phyloP scores from a whole-genome alignment of 1,139 yeast genomes.

The Blastobotrys illinoisensis region DNA sequence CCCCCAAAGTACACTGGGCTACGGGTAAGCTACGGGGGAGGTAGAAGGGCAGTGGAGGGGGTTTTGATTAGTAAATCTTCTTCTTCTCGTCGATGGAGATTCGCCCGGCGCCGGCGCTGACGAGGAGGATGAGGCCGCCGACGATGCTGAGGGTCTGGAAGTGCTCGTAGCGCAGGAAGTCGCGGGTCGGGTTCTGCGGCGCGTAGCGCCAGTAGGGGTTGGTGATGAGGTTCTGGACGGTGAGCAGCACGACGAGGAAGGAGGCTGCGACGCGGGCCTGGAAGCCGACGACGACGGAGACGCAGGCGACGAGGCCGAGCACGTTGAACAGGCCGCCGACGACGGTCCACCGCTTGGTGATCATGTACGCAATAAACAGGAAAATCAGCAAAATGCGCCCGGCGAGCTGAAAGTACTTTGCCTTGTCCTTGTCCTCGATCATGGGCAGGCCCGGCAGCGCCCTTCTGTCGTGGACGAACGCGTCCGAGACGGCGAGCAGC shows the following conservation, averaged over 20 bases:
- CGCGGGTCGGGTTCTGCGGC: conserved; percentile 71
- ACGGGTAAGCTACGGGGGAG: background rate
- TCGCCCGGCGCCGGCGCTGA: conserved; percentile 95
- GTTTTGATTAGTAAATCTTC: conserved; percentile 60
- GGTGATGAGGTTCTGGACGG: conserved; percentile 69
- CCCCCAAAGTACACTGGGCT: background rate
- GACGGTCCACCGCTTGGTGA: conserved; percentile 70
- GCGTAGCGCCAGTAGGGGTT: conserved; percentile 88
- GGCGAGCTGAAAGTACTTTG: conserved; percentile 79
- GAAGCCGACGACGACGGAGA: conserved; percentile 84
- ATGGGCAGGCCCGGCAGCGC: conserved; percentile 83
- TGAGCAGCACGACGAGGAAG: conserved; percentile 64
- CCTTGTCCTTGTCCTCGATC: conserved; percentile 74
- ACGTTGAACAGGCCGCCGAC: conserved; percentile 61
- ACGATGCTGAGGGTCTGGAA: conserved; percentile 93
- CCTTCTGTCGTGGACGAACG: conserved; percentile 76
- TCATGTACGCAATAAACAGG: conserved; percentile 80
- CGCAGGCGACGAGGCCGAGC: conserved; percentile 66
- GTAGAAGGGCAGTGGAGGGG: background rate
- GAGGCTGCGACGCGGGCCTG: conserved; percentile 89
- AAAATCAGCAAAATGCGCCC: conserved; percentile 85
- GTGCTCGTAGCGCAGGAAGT: conserved; percentile 85
- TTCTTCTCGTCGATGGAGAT: conserved; percentile 93
- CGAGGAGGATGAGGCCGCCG: conserved; percentile 87
- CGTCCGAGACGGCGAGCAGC: conserved; percentile 81